These are phyloP conservation scores for Aspergillus steynii DNA, from an alignment of 495 filamentous ascomycete genomes.

Conservation along the genomic window DNA sequence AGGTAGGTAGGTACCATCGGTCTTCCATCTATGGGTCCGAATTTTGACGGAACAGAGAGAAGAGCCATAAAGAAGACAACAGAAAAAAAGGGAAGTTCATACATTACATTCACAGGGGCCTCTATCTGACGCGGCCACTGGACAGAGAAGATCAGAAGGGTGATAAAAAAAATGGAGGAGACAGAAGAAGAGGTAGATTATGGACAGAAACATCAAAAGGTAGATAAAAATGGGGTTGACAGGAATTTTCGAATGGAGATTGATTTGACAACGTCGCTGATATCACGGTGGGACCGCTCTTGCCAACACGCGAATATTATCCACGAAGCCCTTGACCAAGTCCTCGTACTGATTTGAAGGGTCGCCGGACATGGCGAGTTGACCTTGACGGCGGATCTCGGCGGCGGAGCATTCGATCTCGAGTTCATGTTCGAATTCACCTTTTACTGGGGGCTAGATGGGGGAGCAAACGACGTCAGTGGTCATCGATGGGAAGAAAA, in stretches of 20 bases:
- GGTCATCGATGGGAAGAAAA: constrained; percentile 6
- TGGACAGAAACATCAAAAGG: constrained; percentile 1
- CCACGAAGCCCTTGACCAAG: constrained; percentile 76
- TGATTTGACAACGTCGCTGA: not conserved
- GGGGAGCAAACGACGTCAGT: constrained; percentile 27
- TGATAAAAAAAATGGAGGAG: not conserved
- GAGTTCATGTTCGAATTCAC: constrained; percentile 79
- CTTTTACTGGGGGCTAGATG: constrained; percentile 41
- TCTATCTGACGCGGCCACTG: not conserved
- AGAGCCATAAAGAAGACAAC: no score
- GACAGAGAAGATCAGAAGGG: not conserved
- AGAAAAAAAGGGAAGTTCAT: not conserved
- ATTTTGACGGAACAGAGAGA: no score
- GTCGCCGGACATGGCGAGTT: constrained; percentile 54
- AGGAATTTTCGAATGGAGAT: not conserved
- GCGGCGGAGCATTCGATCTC: constrained; percentile 77
- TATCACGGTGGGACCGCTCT: constrained; percentile 44
- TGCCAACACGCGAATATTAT: constrained; percentile 77
- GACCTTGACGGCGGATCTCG: constrained; percentile 69
- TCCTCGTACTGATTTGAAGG: constrained; percentile 66
- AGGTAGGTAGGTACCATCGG: no score
- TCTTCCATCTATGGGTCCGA: no score
- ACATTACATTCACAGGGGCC: not conserved
- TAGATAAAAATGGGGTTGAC: no score
- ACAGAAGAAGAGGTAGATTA: not conserved